Conservation (phyloP, 2,329 filamentous ascomycete genomes). For the Pseudogymnoascus sp. region DNA sequence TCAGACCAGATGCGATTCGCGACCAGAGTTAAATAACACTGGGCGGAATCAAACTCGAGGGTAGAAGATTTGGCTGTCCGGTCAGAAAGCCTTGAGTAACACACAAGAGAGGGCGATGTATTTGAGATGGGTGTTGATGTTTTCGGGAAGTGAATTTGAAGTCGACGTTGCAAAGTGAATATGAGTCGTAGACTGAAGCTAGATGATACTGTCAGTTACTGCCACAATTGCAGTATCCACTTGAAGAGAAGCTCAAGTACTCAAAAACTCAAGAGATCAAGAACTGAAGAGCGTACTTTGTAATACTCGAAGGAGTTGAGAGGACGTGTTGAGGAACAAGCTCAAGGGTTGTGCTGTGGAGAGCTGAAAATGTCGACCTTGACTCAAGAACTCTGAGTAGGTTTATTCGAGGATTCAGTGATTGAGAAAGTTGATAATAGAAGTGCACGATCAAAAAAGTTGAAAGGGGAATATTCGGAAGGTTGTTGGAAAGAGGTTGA, state of each 20-base stretch:
- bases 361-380: neutral
- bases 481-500: neutral
- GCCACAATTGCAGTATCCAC: neutral
- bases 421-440: neutral
- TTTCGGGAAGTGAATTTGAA: neutral
- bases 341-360: neutral
- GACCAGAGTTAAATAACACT: neutral
- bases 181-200: neutral
- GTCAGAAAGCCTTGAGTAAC: neutral
- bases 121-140: neutral
- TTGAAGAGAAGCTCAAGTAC: neutral
- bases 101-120: neutral
- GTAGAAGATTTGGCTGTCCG: neutral
- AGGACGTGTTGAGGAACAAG: neutral
- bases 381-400: neutral
- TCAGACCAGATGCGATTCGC: neutral
- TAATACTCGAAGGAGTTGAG: neutral
- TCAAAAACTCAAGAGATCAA: neutral
- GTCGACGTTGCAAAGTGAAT: neutral
- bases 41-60: neutral
- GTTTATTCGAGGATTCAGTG: neutral
- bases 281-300: neutral
- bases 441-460: neutral
- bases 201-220: neutral
- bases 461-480: neutral